Evolutionary conservation across 257 asterid species (phyloP), one percentile per base, ranked within the genome.

Genomic region (Galeopsis tetrahit): DNA sequence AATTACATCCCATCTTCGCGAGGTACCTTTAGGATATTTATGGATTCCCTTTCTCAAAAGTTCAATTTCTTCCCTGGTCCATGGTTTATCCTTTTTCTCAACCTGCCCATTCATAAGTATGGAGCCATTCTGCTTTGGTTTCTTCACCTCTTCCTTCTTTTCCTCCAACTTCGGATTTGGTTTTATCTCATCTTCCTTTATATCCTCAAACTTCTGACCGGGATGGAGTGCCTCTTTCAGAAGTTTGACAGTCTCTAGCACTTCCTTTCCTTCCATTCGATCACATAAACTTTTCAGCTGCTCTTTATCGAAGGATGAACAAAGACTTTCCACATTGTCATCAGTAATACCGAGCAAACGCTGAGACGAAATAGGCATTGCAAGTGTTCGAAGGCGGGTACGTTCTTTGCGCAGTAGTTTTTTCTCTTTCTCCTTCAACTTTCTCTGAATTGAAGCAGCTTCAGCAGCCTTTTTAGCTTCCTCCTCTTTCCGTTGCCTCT

Each of bases 1-100:
- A 55, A 95, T 83, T 76, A 95, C 98, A 82, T 95, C 99, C 98
- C 98, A 95, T 78, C 99, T 87, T 56, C 95, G 78, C 15, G 99
- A 91, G 44, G 98, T 95, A 64, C 99, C 99, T 85, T 91, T 91
- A 7, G 98, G 99, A 82, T 77, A 95, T 77, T 95, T 95, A 82
- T n/a, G 81, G 82, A 90, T 68, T 42, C 91, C 99, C 84, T 95
- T 95, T 21, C 96, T 88, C 81, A 95, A 48, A 61, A 95, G 96
- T 69, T 95, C 99, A 74, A 95, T 86, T 90, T 95, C 99, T 76
- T 88, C 97, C 79, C 77, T 89, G 68, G 74, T 73, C 99, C 98
- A 95, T 8, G 95, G 85, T 62, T 82, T 87, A 70, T 87, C 95
- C 79, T 39, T 88, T 72, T 85, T 95, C 89, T 83, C 90, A 39